Conservation (phyloP, 1,284 basidiomycete genomes). For the Ganoderma meredithae region DNA sequence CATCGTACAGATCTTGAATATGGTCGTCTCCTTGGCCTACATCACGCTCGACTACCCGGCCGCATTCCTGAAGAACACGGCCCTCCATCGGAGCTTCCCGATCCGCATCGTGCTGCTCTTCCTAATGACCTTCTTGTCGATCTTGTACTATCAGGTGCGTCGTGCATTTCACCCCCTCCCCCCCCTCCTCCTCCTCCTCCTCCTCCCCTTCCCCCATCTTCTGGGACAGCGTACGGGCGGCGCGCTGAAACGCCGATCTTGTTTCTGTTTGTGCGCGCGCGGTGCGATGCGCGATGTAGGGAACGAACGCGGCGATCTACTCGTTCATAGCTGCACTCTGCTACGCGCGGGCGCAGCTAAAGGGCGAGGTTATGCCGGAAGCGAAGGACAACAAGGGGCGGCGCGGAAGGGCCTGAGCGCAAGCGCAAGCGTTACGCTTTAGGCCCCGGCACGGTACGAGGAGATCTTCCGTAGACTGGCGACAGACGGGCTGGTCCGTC, state of each 20-base stretch:
- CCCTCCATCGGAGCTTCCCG: slow-evolving; percentile 71
- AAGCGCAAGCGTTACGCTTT: slow-evolving; percentile 17
- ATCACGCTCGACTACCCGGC: slow-evolving; percentile 74
- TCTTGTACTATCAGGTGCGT: slow-evolving; percentile 82
- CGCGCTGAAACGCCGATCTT: slow-evolving; percentile 14
- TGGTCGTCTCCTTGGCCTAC: slow-evolving; percentile 64
- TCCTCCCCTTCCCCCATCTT: neutral
- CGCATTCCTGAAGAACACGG: slow-evolving; percentile 60
- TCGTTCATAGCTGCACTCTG: slow-evolving; percentile 72
- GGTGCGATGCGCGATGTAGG: too few species aligned
- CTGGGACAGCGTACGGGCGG: neutral
- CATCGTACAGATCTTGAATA: slow-evolving; percentile 70
- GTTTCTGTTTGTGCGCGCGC: neutral
- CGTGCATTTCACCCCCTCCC: neutral
- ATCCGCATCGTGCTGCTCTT: slow-evolving; percentile 70
- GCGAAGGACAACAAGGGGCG: slow-evolving; percentile 70
- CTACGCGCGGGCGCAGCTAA: slow-evolving; percentile 67
- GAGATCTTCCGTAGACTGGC: slow-evolving; percentile 32
- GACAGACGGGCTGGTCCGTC: slow-evolving; percentile 39
- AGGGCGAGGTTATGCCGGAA: slow-evolving; percentile 72
- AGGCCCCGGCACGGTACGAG: slow-evolving; percentile 36
- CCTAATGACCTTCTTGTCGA: slow-evolving; percentile 68
- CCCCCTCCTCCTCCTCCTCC: too few species aligned
- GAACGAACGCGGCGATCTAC: slow-evolving; percentile 78
- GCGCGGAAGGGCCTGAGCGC: slow-evolving; percentile 59